These are phyloP conservation scores for Arxiozyma slooffiae DNA, from an alignment of 1,139 yeast species.

Conservation along the genomic window DNA sequence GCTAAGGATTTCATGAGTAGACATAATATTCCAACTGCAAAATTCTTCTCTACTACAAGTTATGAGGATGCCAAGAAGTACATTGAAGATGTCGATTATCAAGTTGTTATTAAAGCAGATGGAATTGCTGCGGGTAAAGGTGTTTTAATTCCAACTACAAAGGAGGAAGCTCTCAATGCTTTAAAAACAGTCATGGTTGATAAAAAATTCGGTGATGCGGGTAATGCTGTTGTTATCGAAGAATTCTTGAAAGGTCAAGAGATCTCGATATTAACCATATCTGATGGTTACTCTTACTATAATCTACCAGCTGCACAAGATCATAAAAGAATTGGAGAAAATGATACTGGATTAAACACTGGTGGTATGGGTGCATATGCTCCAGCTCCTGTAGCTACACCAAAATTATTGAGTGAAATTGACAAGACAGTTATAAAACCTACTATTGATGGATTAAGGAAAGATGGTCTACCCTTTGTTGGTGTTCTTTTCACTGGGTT, in stretches of 20 bases:
- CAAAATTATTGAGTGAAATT: slow-evolving; percentile 57
- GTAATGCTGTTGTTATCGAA: slow-evolving; percentile 93
- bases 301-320: slow-evolving; percentile 97
- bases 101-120: slow-evolving; percentile 89
- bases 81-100: slow-evolving; percentile 55
- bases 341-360: slow-evolving; percentile 88
- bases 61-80: slow-evolving; percentile 68
- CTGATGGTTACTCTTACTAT: slow-evolving; percentile 87
- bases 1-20: slow-evolving; percentile 90
- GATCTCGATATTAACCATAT: slow-evolving; percentile 79
- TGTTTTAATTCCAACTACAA: slow-evolving; percentile 79
- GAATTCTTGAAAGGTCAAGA: slow-evolving; percentile 96
- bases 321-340: slow-evolving; percentile 90
- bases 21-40: slow-evolving; percentile 90
- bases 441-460: slow-evolving; percentile 92
- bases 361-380: slow-evolving; percentile 99
- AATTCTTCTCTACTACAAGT: slow-evolving; percentile 67
- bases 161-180: slow-evolving; percentile 77
- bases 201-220: slow-evolving; percentile 84
- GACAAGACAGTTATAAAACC: slow-evolving; percentile 72
- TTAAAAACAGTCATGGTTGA: slow-evolving; percentile 84
- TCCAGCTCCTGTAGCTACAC: slow-evolving; percentile 94
- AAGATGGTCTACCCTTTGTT: slow-evolving; percentile 89
- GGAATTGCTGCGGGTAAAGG: slow-evolving; percentile 99
- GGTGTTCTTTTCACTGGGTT: slow-evolving; percentile 96